Base-by-base conservation (phyloP, 1,284 basidiomycete genomes). In the Moesziomyces parantarcticus region DNA sequence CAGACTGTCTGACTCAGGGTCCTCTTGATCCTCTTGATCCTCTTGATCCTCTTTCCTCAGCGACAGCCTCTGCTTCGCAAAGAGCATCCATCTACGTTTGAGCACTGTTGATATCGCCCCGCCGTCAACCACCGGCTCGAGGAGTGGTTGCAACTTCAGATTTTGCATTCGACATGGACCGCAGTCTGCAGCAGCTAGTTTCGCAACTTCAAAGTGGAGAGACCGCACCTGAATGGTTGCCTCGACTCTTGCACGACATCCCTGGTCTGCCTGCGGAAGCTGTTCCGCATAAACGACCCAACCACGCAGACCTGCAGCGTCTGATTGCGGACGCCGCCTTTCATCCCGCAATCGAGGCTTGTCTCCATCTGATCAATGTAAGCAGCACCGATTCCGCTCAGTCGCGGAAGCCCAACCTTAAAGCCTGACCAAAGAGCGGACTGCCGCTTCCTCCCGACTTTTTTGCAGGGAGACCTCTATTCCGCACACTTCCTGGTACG, bases 401-500 rank as follows among this genome's bases (percentile, higher is more conserved):
- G 32, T n/a, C 18, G 14, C 20, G 9, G n/a, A 18, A 40, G 20
- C 11, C 10, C 11, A 32, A 32, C 8, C 29, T 13, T 32, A 2
- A 13, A 13, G 29, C 4, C 16, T 39, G 36, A 39, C 36, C 7
- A 39, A n/a, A 39, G 36, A 4, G 29, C 29, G 29, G 36, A 36
- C 11, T 7, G 13, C 3, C 14, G 6, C 22, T 18, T 25, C 16
- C 26, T 29, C 21, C 8, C 11, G n/a, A n/a, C n/a, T n/a, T 14
- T 23, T 1, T 9, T 41, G 46, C 29, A 67, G 67, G 25, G 57
- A n/a, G 67, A 70, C 32, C 39, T 70, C n/a, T 64, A 60, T 36
- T 70, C 67, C 7, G 60, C 57, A 2, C 67, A 70, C 42, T 70
- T 70, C 22, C 40, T 70, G 14, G 67, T 70, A 16, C 52, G 67